Evolutionary conservation across 208 protist species (phyloP), one percentile per base, ranked within the genome.

Genomic region (Novymonas esmeraldas): DNA sequence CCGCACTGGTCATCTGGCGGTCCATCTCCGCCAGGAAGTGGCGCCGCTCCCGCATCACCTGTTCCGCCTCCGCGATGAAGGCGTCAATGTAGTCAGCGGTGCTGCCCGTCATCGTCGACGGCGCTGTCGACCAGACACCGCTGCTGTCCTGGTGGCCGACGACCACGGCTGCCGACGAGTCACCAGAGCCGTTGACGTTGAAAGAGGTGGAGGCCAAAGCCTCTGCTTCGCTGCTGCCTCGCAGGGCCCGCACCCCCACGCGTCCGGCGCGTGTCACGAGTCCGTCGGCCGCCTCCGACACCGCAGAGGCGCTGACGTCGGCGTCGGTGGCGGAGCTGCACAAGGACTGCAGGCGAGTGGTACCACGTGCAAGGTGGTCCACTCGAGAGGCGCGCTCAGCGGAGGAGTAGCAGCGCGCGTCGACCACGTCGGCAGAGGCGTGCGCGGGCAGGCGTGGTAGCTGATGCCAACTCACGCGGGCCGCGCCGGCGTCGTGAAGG

Each of bases 1-100:
- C 34, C 26, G 36, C 34, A 26, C 13, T n/a, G 20, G n/a, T 22
- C 13, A 57, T 6, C 20, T 42, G 51, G 29, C 20, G 51, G 29
- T 22, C 31, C 51, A 42, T 24, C 16, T 61, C 39, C 6, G n/a
- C 45, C 41, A 73, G 39, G 14, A 67, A 41, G 10, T 58, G 26
- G 22, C 28, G 20, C 4, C 64, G 74, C 39, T 69, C 74, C 6
- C 48, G 18, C 57, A 79, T 71, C 11, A 75, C 58, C 29, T 31
- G 54, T 22, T 79, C 74, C 26, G 74, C 70, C 46, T 79, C 74
- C 1, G 61, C 74, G 20, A 75, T 75, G 18, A 73, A 60, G 42
- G 62, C 63, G n/a, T 61, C 67, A 16, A 79, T 59, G 24, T 61
- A 66, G 16, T 11, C 44, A 3, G n/a, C 34, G 16, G 61, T 14